These are phyloP conservation scores for Rhododendron henanense DNA, from an alignment of 148 eudicot species.

Conservation along the genomic window DNA sequence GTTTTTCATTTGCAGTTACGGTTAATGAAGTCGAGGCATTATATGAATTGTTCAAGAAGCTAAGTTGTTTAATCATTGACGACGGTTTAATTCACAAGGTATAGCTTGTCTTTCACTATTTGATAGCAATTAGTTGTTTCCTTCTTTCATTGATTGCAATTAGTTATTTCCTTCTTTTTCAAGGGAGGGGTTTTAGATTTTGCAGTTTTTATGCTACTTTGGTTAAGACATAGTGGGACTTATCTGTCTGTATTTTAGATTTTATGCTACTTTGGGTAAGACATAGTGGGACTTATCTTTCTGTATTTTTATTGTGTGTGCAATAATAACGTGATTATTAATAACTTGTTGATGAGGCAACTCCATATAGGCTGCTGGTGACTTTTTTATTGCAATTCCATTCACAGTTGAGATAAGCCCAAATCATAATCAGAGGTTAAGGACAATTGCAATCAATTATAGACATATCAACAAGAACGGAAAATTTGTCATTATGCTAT, in stretches of 20 bases:
- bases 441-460: background rate
- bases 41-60: conserved; percentile 73
- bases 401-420: background rate
- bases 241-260: background rate
- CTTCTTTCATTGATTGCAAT: too few relatives aligned
- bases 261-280: background rate
- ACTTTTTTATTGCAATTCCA: background rate
- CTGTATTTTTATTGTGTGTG: background rate
- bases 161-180: too few relatives aligned
- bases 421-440: background rate
- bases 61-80: conserved; percentile 83
- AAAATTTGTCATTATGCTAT: background rate
- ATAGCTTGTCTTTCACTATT: background rate
- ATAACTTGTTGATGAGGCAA: background rate
- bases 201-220: background rate
- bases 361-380: background rate
- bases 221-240: background rate
- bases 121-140: background rate
- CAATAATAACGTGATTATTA: background rate
- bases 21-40: conserved; percentile 90
- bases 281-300: background rate
- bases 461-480: background rate
- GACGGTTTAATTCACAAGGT: conserved; percentile 95
- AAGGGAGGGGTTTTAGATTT: background rate
- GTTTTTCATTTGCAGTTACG: conserved; percentile 45